A percentile compares a stretch with the other conserved stretches of the same genome.
Evolutionary conservation across 495 filamentous ascomycete species (phyloP).

Genomic region (Lasiosphaeria ovina): DNA sequence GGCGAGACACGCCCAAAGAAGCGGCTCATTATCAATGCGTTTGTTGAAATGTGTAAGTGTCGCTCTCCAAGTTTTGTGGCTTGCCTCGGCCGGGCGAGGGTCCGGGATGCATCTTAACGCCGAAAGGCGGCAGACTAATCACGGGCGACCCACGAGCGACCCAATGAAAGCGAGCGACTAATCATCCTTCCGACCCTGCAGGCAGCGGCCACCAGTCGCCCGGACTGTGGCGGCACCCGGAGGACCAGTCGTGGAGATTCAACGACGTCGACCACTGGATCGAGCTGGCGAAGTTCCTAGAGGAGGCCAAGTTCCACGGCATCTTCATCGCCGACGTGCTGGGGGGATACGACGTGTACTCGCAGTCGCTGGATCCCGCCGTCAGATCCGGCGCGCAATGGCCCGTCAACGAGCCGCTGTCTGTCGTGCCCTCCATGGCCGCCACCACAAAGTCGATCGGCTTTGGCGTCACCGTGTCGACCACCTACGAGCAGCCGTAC

Average conservation of each 20-base stretch:
- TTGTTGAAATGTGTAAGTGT: slow-evolving; percentile 54
- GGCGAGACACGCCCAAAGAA: slow-evolving; percentile 41
- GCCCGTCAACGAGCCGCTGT: slow-evolving; percentile 57
- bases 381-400: slow-evolving; percentile 63
- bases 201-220: slow-evolving; percentile 61
- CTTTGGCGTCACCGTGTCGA: slow-evolving; percentile 63
- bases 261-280: slow-evolving; percentile 56
- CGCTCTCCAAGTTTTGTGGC: background rate
- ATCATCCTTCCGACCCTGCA: slow-evolving; percentile 17
- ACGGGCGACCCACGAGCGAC: background rate
- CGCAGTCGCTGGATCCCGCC: slow-evolving; percentile 55
- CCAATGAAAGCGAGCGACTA: background rate
- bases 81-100: background rate
- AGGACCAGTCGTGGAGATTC: slow-evolving; percentile 53
- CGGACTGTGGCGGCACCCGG: slow-evolving; percentile 59
- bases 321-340: slow-evolving; percentile 62
- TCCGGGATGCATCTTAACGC: background rate
- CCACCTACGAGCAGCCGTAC: slow-evolving; percentile 69
- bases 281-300: slow-evolving; percentile 54
- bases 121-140: background rate
- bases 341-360: slow-evolving; percentile 66
- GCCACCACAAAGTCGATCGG: slow-evolving; percentile 59
- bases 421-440: slow-evolving; percentile 48
- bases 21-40: slow-evolving; percentile 63
- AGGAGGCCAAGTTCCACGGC: slow-evolving; percentile 59